Percentiles rank a stretch among this genome's conserved stretches.
Conservation (phyloP, 1,139 yeast genomes). For the Yamadazyma friedrichii region DNA sequence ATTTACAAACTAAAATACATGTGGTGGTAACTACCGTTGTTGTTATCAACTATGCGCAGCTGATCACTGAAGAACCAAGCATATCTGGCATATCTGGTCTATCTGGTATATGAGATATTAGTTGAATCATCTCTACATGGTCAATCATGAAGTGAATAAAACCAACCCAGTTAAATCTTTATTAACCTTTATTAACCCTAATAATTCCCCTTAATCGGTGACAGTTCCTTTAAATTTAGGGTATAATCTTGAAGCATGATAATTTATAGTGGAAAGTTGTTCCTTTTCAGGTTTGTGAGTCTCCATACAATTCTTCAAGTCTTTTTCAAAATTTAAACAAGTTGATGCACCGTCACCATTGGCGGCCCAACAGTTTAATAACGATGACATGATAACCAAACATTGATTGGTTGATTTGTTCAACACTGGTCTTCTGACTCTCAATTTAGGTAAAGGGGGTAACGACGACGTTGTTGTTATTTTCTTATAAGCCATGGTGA, state of each 20-base stretch:
- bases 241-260: slow-evolving; percentile 80
- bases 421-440: slow-evolving; percentile 64
- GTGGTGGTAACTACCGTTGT: not conserved
- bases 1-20: slow-evolving; percentile 6
- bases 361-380: slow-evolving; percentile 95
- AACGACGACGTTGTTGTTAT: slow-evolving; percentile 34
- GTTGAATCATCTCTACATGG: no score
- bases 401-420: slow-evolving; percentile 69
- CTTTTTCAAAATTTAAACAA: slow-evolving; percentile 62
- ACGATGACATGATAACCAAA: slow-evolving; percentile 75
- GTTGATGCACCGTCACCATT: slow-evolving; percentile 77
- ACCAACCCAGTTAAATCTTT: no score
- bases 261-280: slow-evolving; percentile 56
- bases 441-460: slow-evolving; percentile 75
- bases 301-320: slow-evolving; percentile 48
- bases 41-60: no score
- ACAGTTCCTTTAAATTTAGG: slow-evolving; percentile 76
- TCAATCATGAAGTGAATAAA: no score
- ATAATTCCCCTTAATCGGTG: slow-evolving; percentile 50
- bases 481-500: slow-evolving; percentile 29
- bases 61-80: no score
- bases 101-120: no score
- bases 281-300: slow-evolving; percentile 49
- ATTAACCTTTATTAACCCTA: no score
- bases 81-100: no score